Base-by-base conservation (phyloP, 768 basidiomycete genomes). In the Pulveroboletus sp. region DNA sequence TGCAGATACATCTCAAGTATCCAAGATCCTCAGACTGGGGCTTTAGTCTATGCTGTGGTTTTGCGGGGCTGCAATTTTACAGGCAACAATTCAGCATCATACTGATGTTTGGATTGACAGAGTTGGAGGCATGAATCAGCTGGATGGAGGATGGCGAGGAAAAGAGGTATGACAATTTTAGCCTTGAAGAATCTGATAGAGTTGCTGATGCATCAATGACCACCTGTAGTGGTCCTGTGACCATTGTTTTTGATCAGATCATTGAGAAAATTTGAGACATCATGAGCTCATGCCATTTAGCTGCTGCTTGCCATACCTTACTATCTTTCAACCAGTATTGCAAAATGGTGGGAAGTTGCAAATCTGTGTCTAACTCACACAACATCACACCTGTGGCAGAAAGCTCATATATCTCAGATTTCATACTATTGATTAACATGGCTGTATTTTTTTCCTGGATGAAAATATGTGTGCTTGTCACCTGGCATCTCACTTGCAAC, bases 71-170 rank as follows among this genome's bases (percentile, higher is more conserved):
- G 8, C 58, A 64, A 43, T 71, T 66, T 19, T 68, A 62, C 43
- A 56, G 54, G 35, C 65, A 63, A 32, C 50, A 63, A 10, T 77
- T 70, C 46, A 68, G 71, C 12, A 61, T 79, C 22, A 63, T 76
- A 30, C 52, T 79, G 43, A 67, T 64, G 43, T 73, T 76, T 34
- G 78, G 78, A 0, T 39, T 70, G 34, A 75, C 77, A 0, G 77
- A 79, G 42, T 41, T 78, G n/a, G 70, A 75, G 46, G 76, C 76
- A 0, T 72, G 75, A 35, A 67, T 77, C 16, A 58, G 65, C 9
- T 79, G 77, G 77, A 62, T 53, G 37, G 75, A 77, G 43, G 54
- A 70, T 39, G 65, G 49, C 6, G 27, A 52, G 26, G 65, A 68
- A 42, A 51, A 30, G 49, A 60, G 58, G 65, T 63, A 30, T 26